Percentiles rank a stretch among this genome's conserved stretches.
Evolutionary conservation across 306 rosid genomes (phyloP).

Genomic region (Medicago ruthenica): DNA sequence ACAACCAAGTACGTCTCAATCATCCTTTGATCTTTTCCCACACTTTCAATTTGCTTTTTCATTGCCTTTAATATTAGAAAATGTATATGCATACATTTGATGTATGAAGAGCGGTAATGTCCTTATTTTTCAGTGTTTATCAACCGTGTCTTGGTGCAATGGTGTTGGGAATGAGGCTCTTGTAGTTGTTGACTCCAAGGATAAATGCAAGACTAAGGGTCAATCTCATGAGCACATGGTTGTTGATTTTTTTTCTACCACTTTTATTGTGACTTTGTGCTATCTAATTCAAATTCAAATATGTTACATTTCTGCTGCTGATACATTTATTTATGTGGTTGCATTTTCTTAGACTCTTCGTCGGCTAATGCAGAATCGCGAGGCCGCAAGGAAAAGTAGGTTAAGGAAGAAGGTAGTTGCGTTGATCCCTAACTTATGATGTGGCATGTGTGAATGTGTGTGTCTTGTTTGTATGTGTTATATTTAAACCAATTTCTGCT

Average conservation of each 20-base stretch:
- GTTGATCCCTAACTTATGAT: not conserved
- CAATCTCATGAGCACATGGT: conserved; percentile 78
- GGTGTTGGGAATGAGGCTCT: conserved; percentile 58
- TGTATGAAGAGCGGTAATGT: not conserved
- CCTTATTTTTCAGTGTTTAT: conserved; percentile 6
- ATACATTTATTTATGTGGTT: conserved; percentile 6
- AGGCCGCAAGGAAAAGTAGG: conserved; percentile 90
- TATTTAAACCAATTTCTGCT: not conserved
- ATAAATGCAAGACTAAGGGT: conserved; percentile 53
- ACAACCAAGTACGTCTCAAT: not conserved
- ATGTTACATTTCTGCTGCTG: conserved; percentile 5
- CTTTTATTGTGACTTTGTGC: conserved; percentile 6
- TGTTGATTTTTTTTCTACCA: not conserved
- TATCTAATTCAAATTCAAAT: not conserved
- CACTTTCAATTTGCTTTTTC: not conserved
- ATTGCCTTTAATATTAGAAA: not conserved
- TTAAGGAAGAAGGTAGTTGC: conserved; percentile 78
- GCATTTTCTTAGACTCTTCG: conserved; percentile 58
- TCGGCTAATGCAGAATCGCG: conserved; percentile 84
- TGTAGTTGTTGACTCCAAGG: conserved; percentile 67
- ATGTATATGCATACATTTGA: not conserved
- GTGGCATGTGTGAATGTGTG: no score
- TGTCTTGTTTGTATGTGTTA: not conserved
- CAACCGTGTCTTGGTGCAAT: conserved; percentile 53
- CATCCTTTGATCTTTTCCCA: not conserved